Conservation (phyloP, 2,329 filamentous ascomycete species). For the Dactylellina drechsleri region DNA sequence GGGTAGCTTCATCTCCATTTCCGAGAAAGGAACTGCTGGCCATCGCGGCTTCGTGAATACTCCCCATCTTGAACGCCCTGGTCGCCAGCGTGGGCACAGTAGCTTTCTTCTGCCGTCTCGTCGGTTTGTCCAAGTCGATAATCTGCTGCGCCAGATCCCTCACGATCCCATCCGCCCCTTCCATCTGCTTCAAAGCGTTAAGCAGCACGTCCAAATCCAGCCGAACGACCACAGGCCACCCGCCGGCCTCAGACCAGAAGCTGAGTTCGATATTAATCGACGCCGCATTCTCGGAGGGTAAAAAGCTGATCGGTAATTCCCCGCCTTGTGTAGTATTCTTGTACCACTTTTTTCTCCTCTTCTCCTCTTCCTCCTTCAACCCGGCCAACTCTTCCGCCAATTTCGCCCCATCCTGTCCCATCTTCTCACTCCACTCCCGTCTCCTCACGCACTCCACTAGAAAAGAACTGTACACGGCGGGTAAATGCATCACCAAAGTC, state of each 20-base stretch:
- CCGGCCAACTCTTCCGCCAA: slow-evolving; percentile 91
- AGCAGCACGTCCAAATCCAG: slow-evolving; percentile 81
- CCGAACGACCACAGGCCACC: slow-evolving; percentile 82
- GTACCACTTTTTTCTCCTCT: slow-evolving; percentile 87
- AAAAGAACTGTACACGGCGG: slow-evolving; percentile 88
- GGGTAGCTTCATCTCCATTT: slow-evolving; percentile 73
- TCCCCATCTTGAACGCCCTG: slow-evolving; percentile 84
- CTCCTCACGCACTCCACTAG: slow-evolving; percentile 85
- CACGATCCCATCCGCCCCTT: slow-evolving; percentile 73
- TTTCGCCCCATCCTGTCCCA: slow-evolving; percentile 84
- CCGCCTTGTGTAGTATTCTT: slow-evolving; percentile 76
- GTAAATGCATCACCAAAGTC: slow-evolving; percentile 81
- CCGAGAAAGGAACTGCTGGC: slow-evolving; percentile 87
- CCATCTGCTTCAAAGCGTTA: slow-evolving; percentile 71
- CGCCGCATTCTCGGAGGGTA: slow-evolving; percentile 65
- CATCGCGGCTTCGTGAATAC: slow-evolving; percentile 87
- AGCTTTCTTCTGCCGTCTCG: slow-evolving; percentile 70
- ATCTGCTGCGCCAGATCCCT: slow-evolving; percentile 80
- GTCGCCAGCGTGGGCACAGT: slow-evolving; percentile 44
- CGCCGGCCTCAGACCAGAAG: slow-evolving; percentile 67
- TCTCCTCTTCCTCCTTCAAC: slow-evolving; percentile 91
- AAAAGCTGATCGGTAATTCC: slow-evolving; percentile 67
- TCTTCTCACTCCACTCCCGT: slow-evolving; percentile 90
- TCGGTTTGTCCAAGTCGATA: slow-evolving; percentile 79
- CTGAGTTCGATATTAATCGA: slow-evolving; percentile 56